Conservation (phyloP, 345 rosid genomes). For the Cardamine resedifolia region DNA sequence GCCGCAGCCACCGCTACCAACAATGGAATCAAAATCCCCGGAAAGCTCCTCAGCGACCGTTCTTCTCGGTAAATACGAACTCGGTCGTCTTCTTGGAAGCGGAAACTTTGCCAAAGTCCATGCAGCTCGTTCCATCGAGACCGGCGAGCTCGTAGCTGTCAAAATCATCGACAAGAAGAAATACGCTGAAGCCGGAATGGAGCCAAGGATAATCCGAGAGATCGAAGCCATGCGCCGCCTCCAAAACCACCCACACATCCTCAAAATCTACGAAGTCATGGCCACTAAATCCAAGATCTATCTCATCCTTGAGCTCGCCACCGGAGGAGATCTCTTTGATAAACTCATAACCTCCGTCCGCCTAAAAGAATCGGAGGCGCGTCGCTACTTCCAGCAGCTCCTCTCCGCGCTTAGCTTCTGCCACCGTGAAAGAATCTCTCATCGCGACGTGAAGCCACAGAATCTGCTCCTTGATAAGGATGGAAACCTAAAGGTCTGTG, state of each 20-base stretch:
- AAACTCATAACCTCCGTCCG: conserved; percentile 50
- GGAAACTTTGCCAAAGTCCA: conserved; percentile 77
- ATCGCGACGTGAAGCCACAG: conserved; percentile 90
- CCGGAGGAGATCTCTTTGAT: conserved; percentile 71
- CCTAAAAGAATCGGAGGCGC: conserved; percentile 51
- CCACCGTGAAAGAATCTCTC: conserved; percentile 77
- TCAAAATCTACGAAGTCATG: conserved; percentile 83
- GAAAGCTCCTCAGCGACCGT: conserved; percentile 23
- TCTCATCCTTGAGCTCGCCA: conserved; percentile 76
- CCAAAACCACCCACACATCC: conserved; percentile 72
- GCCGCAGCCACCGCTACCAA: background rate
- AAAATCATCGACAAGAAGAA: conserved; percentile 67
- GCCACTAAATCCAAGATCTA: conserved; percentile 78
- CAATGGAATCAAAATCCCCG: conserved; percentile 29
- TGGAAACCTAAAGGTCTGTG: conserved; percentile 71
- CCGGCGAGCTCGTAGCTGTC: conserved; percentile 51
- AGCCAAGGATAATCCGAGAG: conserved; percentile 60
- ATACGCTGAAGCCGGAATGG: conserved; percentile 38
- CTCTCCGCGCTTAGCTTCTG: conserved; percentile 76
- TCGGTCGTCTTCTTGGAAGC: conserved; percentile 62
- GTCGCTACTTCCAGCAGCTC: conserved; percentile 73
- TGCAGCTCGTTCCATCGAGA: conserved; percentile 53
- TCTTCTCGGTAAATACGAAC: conserved; percentile 65
- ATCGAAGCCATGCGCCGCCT: conserved; percentile 82
- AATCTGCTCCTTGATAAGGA: conserved; percentile 64